Base-by-base conservation (phyloP, 257 asterid species). In the Striga asiatica region DNA sequence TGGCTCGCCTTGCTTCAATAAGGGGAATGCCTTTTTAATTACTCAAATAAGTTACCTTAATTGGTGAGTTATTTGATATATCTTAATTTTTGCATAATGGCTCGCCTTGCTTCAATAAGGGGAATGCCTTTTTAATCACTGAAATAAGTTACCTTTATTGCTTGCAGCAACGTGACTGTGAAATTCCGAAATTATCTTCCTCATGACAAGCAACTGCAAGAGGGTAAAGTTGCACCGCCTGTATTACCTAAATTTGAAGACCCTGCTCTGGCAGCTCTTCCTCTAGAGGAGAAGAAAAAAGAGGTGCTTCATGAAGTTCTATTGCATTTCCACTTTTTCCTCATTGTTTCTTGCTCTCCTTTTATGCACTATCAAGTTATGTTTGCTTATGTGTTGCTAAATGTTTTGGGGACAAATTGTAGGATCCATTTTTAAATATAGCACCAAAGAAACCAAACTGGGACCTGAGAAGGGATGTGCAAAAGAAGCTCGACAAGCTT, bases 381-480 rank as follows among this genome's bases (percentile, higher is more conserved):
- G 17, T 37, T 17, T 19, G 34, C 23, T 27, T 13, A 1, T 23
- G 46, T 4, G 47, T 39, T 52, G 38, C 47, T 59, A 43, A 60
- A 12, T 43, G 17, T 34, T n/a, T n/a, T 34, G 49, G 11, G 50
- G 29, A 21, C 54, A 39, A 60, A 48, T 55, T 46, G 6, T 73
- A 89, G 97, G 94, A 89, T 48, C 98, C 97, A 2, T 84, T 92
- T 75, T 74, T 92, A 20, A 88, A 84, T 72, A 88, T 92, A 70
- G 98, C 93, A 50, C 98, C 98, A 12, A 92, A 92, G 75, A 92
- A 92, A 64, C 95, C 97, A 8, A 92, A 92, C 65, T 88, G 98
- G 98, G 98, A 92, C 64, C 78, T 92, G 60, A 66, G 93, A 38
- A 79, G 95, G 76, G 97, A 92, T 75, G 94, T 87, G 50, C 98